These are phyloP conservation scores for Posidonia oceanica DNA, from an alignment of 116 monocot species.

Conservation along the genomic window DNA sequence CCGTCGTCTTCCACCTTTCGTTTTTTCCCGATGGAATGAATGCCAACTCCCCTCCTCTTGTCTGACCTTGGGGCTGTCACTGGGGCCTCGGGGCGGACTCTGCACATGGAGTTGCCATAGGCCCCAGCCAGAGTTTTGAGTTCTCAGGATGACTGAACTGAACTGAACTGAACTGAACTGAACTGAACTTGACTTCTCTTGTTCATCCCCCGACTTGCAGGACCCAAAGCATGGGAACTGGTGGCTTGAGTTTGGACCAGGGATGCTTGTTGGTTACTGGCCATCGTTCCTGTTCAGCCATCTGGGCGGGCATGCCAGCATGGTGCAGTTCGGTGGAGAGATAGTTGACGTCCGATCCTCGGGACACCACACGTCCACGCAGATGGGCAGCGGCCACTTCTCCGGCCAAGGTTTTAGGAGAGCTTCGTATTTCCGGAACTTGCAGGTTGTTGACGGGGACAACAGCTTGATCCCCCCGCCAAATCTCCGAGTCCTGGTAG, in stretches of 20 bases:
- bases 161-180: too few relatives aligned
- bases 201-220: background rate
- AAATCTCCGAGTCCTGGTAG: slow-evolving; percentile 40
- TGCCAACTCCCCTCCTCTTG: too few relatives aligned
- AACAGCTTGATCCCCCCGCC: slow-evolving; percentile 46
- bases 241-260: slow-evolving; percentile 79
- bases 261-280: slow-evolving; percentile 68
- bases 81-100: too few relatives aligned
- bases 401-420: slow-evolving; percentile 35
- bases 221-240: slow-evolving; percentile 75
- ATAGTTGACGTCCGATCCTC: slow-evolving; percentile 43
- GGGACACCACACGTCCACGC: slow-evolving; percentile 37
- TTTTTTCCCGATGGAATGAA: too few relatives aligned
- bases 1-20: too few relatives aligned
- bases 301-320: slow-evolving; percentile 35
- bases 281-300: slow-evolving; percentile 66
- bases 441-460: slow-evolving; percentile 69
- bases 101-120: too few relatives aligned
- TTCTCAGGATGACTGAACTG: too few relatives aligned
- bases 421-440: slow-evolving; percentile 57
- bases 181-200: too few relatives aligned
- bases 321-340: slow-evolving; percentile 82
- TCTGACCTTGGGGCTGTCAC: too few relatives aligned
- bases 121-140: too few relatives aligned
- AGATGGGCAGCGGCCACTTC: slow-evolving; percentile 78